Conservation (phyloP, 2,329 filamentous ascomycete species). For the Tolypocladium amazonense region DNA sequence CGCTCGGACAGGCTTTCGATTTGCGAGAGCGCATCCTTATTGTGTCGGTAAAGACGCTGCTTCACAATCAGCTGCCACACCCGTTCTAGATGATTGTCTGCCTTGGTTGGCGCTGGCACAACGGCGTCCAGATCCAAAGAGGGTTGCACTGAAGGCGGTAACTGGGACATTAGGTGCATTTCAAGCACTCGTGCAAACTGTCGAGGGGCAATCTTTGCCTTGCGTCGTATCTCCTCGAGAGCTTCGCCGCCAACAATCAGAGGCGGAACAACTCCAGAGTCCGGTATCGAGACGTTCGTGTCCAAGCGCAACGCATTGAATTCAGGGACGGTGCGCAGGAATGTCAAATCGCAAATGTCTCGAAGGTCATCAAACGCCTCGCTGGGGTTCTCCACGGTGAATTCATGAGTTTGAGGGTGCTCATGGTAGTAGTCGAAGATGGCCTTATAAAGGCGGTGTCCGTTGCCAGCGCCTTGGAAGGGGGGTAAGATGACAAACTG, state of each 20-base stretch:
- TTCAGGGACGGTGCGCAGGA: slow-evolving; percentile 47
- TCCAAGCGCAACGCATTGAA: slow-evolving; percentile 49
- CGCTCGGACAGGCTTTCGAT: slow-evolving; percentile 53
- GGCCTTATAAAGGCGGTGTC: slow-evolving; percentile 67
- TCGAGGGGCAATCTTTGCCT: slow-evolving; percentile 63
- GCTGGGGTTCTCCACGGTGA: slow-evolving; percentile 92
- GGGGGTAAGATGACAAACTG: slow-evolving; percentile 88
- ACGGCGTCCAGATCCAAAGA: slow-evolving; percentile 31
- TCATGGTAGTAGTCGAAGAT: slow-evolving; percentile 63
- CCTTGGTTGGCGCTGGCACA: slow-evolving; percentile 34
- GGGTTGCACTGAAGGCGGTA: slow-evolving; percentile 47
- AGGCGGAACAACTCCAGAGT: slow-evolving; percentile 32
- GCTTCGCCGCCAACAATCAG: slow-evolving; percentile 47
- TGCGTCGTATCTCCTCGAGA: slow-evolving; percentile 45
- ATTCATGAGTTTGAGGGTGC: slow-evolving; percentile 61
- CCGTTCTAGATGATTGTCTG: slow-evolving; percentile 51
- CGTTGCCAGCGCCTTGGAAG: slow-evolving; percentile 73
- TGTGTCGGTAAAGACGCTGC: slow-evolving; percentile 64
- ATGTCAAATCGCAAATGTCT: slow-evolving; percentile 61
- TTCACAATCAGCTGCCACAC: slow-evolving; percentile 71
- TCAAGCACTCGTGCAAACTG: slow-evolving; percentile 68
- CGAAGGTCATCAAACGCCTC: slow-evolving; percentile 74
- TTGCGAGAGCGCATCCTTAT: slow-evolving; percentile 59
- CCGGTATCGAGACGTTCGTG: slow-evolving; percentile 35
- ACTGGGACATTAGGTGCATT: slow-evolving; percentile 58